Evolutionary conservation across 2,329 filamentous ascomycete genomes (phyloP).

Genomic region (Thelonectria rubi): DNA sequence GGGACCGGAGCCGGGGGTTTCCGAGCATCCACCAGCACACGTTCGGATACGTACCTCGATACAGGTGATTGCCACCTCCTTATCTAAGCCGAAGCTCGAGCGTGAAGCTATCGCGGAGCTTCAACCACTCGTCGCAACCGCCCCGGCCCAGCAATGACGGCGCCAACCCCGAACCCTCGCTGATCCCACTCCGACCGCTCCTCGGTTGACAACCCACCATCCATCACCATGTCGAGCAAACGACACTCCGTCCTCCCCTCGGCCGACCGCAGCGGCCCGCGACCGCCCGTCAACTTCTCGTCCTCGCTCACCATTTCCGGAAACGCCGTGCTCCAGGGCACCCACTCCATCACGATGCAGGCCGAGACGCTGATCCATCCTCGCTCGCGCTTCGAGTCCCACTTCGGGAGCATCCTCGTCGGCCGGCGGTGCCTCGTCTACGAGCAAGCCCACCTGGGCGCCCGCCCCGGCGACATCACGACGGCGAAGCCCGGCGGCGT

Average conservation of each 20-base stretch:
- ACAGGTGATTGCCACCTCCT: background rate
- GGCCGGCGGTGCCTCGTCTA: constrained; percentile 84
- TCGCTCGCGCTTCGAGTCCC: constrained; percentile 80
- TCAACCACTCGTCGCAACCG: background rate
- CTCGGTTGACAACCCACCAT: background rate
- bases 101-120: background rate
- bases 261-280: constrained; percentile 62
- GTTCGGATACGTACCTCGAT: background rate
- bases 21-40: background rate
- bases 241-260: constrained; percentile 66
- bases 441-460: constrained; percentile 71
- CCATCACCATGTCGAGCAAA: constrained; percentile 55
- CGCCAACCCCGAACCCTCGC: background rate
- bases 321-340: constrained; percentile 71
- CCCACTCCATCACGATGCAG: constrained; percentile 80
- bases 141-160: constrained; percentile 26
- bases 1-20: constrained; percentile 11
- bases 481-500: constrained; percentile 57
- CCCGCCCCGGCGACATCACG: constrained; percentile 43
- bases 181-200: constrained; percentile 14
- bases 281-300: constrained; percentile 69
- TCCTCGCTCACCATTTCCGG: constrained; percentile 70
- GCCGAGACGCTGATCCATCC: constrained; percentile 87
- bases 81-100: background rate
- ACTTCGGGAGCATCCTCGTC: constrained; percentile 79